Conservation (phyloP, 768 basidiomycete genomes). For the Gymnopilus dilepis region DNA sequence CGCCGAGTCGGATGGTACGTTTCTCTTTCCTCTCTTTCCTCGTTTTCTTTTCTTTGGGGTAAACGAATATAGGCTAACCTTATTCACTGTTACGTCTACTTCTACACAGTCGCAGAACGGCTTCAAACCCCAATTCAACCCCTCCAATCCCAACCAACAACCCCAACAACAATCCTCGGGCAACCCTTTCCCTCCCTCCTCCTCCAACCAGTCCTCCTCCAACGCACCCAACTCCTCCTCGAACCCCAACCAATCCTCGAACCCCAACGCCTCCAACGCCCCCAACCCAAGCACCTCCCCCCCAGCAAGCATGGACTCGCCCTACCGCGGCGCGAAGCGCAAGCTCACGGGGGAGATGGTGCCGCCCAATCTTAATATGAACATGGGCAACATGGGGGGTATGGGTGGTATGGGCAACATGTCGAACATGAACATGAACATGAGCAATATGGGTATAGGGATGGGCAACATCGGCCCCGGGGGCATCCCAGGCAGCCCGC, state of each 20-base stretch:
- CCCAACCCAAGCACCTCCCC: conserved; percentile 17
- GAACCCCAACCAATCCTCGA: too few species aligned
- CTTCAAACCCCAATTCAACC: conserved; percentile 17
- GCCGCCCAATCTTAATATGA: conserved; percentile 14
- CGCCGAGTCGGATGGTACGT: conserved; percentile 28
- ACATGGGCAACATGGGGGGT: too few species aligned
- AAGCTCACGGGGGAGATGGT: conserved; percentile 32
- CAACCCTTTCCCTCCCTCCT: conserved; percentile 13
- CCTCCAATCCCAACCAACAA: conserved; percentile 13
- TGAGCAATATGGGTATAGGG: conserved; percentile 9
- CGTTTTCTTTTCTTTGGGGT: neutral
- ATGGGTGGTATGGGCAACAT: neutral
- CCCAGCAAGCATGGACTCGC: conserved; percentile 28
- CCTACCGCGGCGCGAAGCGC: conserved; percentile 37
- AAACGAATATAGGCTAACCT: neutral
- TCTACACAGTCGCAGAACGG: conserved; percentile 25
- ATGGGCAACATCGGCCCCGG: too few species aligned
- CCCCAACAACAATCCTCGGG: conserved; percentile 21
- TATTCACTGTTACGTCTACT: neutral
- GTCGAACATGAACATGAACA: conserved; percentile 17
- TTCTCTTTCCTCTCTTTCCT: too few species aligned
- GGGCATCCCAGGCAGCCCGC: too few species aligned
- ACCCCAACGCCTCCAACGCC: conserved; percentile 3
- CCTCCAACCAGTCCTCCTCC: conserved; percentile 8
- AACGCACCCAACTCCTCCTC: conserved; percentile 6